A percentile compares a stretch with the other conserved stretches of the same genome.
These are phyloP conservation scores for Arabis hirsuta DNA, from an alignment of 345 rosid species.

Conservation along the genomic window DNA sequence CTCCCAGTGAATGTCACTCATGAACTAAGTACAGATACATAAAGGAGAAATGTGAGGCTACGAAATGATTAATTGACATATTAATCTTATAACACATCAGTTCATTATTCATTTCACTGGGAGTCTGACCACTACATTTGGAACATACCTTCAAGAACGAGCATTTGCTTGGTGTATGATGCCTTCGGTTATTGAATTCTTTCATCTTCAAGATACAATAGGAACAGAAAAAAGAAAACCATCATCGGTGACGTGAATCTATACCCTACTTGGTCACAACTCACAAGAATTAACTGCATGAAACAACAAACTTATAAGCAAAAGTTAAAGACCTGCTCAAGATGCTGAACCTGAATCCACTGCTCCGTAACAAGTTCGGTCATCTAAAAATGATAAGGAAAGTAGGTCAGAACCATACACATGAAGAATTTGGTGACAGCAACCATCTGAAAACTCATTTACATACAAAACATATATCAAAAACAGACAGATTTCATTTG, in stretches of 20 bases:
- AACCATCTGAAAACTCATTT: slow-evolving; percentile 17
- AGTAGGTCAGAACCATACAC: slow-evolving; percentile 1
- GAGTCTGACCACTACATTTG: slow-evolving; percentile 8
- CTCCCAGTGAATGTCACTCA: slow-evolving; percentile 40
- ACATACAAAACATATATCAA: slow-evolving; percentile 16
- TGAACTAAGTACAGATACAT: slow-evolving; percentile 43
- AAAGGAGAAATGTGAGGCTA: slow-evolving; percentile 12
- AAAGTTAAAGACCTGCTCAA: slow-evolving; percentile 37
- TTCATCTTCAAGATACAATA: slow-evolving; percentile 34
- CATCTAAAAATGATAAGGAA: slow-evolving; percentile 30
- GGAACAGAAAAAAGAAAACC: background rate
- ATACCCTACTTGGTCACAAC: slow-evolving; percentile 3
- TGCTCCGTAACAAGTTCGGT: slow-evolving; percentile 32
- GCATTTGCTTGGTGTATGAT: slow-evolving; percentile 38
- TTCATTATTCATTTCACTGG: background rate
- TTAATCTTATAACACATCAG: background rate
- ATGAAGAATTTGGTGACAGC: slow-evolving; percentile 8
- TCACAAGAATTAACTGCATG: background rate
- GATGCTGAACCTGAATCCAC: slow-evolving; percentile 45
- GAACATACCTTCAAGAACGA: slow-evolving; percentile 29
- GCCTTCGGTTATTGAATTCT: slow-evolving; percentile 40
- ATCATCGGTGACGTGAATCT: slow-evolving; percentile 3
- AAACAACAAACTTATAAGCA: background rate
- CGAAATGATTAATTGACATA: slow-evolving; percentile 8
- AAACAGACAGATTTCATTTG: background rate